Evolutionary conservation across 208 protist genomes (phyloP).

Genomic region (Porcisia deanei): DNA sequence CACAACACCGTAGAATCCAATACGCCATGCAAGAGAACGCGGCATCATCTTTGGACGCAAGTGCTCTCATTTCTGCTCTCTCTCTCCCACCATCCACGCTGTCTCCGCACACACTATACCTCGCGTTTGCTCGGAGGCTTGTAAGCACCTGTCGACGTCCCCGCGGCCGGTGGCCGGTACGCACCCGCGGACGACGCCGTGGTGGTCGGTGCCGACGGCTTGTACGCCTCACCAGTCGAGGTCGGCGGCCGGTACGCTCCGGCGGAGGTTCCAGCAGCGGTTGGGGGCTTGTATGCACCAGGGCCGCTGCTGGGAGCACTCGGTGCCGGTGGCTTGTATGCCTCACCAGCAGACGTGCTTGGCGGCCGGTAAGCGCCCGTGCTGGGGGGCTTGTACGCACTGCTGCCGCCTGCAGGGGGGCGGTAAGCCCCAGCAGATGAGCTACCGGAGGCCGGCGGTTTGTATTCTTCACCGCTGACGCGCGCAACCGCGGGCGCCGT

Average conservation of each 20-base stretch:
- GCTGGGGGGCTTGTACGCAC: constrained; percentile 11
- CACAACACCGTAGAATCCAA: not conserved
- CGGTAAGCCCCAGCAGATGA: not conserved
- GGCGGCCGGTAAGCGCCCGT: constrained; percentile 4
- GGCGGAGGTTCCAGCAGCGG: constrained; percentile 8
- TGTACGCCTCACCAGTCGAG: constrained; percentile 37
- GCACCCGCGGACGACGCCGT: constrained; percentile 1
- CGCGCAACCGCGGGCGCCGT: not conserved
- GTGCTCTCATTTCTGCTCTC: too few species aligned
- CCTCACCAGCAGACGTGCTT: constrained; percentile 16
- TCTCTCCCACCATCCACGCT: not conserved
- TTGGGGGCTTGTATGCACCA: constrained; percentile 42
- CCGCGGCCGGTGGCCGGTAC: constrained; percentile 12
- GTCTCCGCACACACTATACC: not conserved
- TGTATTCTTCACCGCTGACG: not conserved
- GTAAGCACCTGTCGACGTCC: constrained; percentile 21
- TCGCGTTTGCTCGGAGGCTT: constrained; percentile 43
- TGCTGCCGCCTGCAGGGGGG: constrained; percentile 1
- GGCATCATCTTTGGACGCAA: not conserved
- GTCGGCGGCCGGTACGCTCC: constrained; percentile 13
- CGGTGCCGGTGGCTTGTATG: constrained; percentile 26
- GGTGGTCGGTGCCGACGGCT: constrained; percentile 37
- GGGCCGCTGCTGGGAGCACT: not conserved
- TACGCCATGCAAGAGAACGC: not conserved
- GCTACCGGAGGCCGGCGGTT: constrained; percentile 1